Base-by-base conservation (phyloP, 805 yeast species). In the Jamesozyma hellenica region DNA sequence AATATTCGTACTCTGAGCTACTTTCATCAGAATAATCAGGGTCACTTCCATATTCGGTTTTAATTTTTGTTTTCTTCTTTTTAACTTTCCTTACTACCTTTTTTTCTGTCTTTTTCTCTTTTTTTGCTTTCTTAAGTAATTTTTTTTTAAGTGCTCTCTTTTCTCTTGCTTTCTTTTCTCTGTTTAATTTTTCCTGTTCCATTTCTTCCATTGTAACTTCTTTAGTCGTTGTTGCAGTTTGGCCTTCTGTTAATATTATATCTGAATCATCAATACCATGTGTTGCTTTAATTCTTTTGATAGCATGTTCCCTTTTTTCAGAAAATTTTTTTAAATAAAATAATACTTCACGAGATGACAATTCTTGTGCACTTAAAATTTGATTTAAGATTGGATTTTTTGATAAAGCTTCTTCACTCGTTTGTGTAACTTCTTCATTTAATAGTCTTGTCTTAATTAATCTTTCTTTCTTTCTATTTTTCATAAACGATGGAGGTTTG, bases 401-500 rank as follows among this genome's bases (percentile, higher is more conserved):
- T 18, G 54, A 48, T 32, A 70, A 34, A 4, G 66, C 63, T 17
- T 66, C 70, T 35, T 67, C 68, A 39, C 63, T 56, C 4, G 66
- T 59, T 36, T 56, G 56, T 23, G 42, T 40, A 28, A 46, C 42
- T 38, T 56, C 61, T 25, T 49, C 51, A 16, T 46, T 49, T 4
- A 47, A 44, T 25, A 67, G 43, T 36, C 59, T 52, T 28, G 59
- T 63, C 35, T 66, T 64, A 13, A 70, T 43, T 43, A 61, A 60
- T 45, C 60, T 51, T 48, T 75, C 83, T 26, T 65, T 65, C 25
- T 61, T 63, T 32, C 90, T 67, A 52, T 82, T 83, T 42, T 70
- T 73, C 18, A 66, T 65, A 54, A 73, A 87, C 0, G 96, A 78
- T 0, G 99, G 99, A 1, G 99, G 99, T 37, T 78, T 70, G 0